phyloP scores from a whole-genome alignment of 2,329 filamentous ascomycete species.

The Cladophialophora psammophila region DNA sequence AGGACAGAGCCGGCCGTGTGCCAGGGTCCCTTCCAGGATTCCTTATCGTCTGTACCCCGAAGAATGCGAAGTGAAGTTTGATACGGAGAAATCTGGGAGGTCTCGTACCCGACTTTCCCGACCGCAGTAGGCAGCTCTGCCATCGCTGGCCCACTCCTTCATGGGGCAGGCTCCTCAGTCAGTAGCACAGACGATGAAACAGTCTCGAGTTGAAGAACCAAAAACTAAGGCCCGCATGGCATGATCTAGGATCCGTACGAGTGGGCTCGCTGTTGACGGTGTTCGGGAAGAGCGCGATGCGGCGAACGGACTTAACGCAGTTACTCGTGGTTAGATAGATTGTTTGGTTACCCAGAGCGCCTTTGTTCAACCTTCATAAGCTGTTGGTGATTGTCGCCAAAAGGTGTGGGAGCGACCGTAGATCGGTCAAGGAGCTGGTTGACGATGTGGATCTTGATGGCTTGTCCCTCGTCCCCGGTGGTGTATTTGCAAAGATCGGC shows the following conservation, averaged over 20 bases:
- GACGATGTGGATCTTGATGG: neutral
- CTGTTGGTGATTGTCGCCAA: neutral
- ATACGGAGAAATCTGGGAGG: no score
- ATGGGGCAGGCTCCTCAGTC: neutral
- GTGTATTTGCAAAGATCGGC: no score
- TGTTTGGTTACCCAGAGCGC: no score
- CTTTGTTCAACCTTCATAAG: neutral
- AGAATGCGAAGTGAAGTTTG: no score
- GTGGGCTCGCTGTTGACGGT: neutral
- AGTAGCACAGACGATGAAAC: no score
- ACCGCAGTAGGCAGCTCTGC: neutral
- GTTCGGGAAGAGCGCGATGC: neutral
- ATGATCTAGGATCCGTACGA: neutral
- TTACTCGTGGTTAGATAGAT: neutral
- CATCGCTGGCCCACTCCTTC: neutral
- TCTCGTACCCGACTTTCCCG: no score
- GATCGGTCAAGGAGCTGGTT: neutral
- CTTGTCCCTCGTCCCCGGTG: neutral
- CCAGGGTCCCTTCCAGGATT: no score
- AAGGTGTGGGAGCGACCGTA: neutral
- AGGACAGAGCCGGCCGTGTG: no score
- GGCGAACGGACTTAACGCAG: neutral
- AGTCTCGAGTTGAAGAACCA: neutral
- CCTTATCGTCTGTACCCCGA: no score
- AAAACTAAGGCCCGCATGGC: neutral